phyloP scores from a whole-genome alignment of 768 basidiomycete genomes.

The Boletus pseudo-olivaceus region DNA sequence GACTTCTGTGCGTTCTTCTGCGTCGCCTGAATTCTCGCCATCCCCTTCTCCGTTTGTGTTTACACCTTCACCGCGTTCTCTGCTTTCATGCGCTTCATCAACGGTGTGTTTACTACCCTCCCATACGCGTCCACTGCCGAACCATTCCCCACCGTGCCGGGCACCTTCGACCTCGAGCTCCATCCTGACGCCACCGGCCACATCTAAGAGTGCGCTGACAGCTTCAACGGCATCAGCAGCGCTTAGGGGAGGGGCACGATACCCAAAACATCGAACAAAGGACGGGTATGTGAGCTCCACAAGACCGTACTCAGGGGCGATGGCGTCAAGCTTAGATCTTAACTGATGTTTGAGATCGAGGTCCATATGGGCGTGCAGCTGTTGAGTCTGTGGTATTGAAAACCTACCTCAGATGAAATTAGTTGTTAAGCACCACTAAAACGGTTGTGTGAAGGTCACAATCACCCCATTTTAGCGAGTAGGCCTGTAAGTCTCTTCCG shows the following conservation, averaged over 20 bases:
- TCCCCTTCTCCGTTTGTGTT: slow-evolving; percentile 23
- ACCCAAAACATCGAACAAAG: slow-evolving; percentile 90
- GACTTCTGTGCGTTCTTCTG: slow-evolving; percentile 45
- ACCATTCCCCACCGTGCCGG: slow-evolving; percentile 94
- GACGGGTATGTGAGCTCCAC: slow-evolving; percentile 92
- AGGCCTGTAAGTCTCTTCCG: slow-evolving; percentile 85
- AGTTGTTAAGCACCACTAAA: slow-evolving; percentile 1
- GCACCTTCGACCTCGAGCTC: slow-evolving; percentile 89
- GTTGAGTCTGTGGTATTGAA: slow-evolving; percentile 91
- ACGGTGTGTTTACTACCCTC: slow-evolving; percentile 44
- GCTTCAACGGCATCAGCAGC: slow-evolving; percentile 94
- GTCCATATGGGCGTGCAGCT: slow-evolving; percentile 94
- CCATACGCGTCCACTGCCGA: slow-evolving; percentile 82
- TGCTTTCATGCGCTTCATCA: slow-evolving; percentile 34
- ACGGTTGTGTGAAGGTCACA: slow-evolving; percentile 6
- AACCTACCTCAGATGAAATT: slow-evolving; percentile 53
- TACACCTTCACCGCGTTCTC: slow-evolving; percentile 25
- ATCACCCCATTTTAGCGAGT: slow-evolving; percentile 97
- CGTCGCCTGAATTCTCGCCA: slow-evolving; percentile 28
- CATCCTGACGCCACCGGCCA: slow-evolving; percentile 84
- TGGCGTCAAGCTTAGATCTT: slow-evolving; percentile 75
- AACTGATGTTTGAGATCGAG: slow-evolving; percentile 85
- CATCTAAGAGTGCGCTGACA: slow-evolving; percentile 81
- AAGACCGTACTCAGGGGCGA: slow-evolving; percentile 93
- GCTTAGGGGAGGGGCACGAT: slow-evolving; percentile 80